Percentiles rank a stretch among this genome's conserved stretches.
phyloP scores from a whole-genome alignment of 768 basidiomycete genomes.

The Suillus subalutaceus region DNA sequence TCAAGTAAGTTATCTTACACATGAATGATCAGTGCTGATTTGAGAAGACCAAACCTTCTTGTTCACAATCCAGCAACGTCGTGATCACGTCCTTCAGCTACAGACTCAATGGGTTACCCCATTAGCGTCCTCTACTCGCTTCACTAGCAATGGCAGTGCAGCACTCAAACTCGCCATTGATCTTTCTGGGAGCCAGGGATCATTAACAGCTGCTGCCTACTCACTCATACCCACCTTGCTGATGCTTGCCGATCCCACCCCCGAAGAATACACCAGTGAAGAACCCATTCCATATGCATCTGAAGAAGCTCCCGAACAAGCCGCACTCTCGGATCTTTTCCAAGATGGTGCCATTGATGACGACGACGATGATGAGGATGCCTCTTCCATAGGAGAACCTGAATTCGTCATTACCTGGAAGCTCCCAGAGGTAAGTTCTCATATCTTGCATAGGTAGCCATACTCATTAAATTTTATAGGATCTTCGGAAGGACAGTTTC shows the following conservation, averaged over 20 bases:
- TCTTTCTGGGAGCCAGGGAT: slow-evolving; percentile 6
- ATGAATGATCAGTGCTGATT: neutral
- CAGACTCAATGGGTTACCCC: slow-evolving; percentile 25
- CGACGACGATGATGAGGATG: neutral
- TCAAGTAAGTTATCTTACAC: slow-evolving; percentile 12
- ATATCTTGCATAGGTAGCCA: neutral
- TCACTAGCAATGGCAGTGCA: slow-evolving; percentile 14
- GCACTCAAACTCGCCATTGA: neutral
- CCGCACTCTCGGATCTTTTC: neutral
- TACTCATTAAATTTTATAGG: neutral
- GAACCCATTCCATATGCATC: neutral
- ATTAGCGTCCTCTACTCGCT: slow-evolving; percentile 13
- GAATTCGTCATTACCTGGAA: neutral
- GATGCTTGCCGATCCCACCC: neutral
- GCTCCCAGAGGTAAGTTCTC: neutral
- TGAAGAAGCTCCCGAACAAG: neutral
- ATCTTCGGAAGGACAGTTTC: neutral
- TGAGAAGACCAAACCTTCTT: neutral
- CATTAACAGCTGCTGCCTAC: neutral
- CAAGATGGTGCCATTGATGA: neutral
- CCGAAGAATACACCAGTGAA: neutral
- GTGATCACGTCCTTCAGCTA: slow-evolving; percentile 15
- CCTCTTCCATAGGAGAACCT: no score
- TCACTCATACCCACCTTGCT: slow-evolving; percentile 4
- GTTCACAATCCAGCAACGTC: slow-evolving; percentile 5